Evolutionary conservation across 805 yeast genomes (phyloP).

Genomic region (Yarrowia sp.): DNA sequence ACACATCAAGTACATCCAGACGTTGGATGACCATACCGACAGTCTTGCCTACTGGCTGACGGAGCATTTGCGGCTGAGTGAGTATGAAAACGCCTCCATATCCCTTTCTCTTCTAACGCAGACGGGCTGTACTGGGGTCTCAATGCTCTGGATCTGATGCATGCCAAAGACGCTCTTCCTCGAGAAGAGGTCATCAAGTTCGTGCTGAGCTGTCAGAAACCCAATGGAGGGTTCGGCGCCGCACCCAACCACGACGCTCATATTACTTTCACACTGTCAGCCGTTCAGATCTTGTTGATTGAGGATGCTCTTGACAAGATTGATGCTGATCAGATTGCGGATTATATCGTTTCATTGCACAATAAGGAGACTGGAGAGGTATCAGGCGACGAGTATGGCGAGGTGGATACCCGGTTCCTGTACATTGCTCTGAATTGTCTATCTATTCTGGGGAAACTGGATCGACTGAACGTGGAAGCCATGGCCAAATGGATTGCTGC

Average conservation of each 20-base stretch:
- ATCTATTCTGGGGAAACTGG: conserved; percentile 69
- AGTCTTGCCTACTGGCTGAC: conserved; percentile 83
- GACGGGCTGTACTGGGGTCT: conserved; percentile 96
- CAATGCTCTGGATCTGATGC: conserved; percentile 70
- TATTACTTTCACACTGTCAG: conserved; percentile 82
- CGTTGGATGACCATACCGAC: conserved; percentile 61
- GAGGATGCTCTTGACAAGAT: conserved; percentile 62
- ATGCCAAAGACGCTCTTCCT: conserved; percentile 63
- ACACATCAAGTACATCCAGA: conserved; percentile 64
- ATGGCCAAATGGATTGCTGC: conserved; percentile 68
- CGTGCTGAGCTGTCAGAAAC: conserved; percentile 66
- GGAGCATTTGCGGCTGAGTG: conserved; percentile 82
- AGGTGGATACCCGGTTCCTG: conserved; percentile 88
- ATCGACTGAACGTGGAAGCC: conserved; percentile 52
- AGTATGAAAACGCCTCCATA: conserved; percentile 8
- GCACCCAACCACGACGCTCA: conserved; percentile 91
- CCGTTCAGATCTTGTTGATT: conserved; percentile 76
- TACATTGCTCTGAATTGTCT: conserved; percentile 81
- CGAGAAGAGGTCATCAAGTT: conserved; percentile 68
- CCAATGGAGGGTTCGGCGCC: conserved; percentile 78
- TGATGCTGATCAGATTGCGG: conserved; percentile 50
- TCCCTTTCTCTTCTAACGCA: conserved; percentile 19
- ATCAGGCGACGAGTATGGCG: conserved; percentile 91
- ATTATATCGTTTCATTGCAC: conserved; percentile 55
- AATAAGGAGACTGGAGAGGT: conserved; percentile 68